Conservation (phyloP, 352 stramenopile genomes). For the Phytophthora vignae region DNA sequence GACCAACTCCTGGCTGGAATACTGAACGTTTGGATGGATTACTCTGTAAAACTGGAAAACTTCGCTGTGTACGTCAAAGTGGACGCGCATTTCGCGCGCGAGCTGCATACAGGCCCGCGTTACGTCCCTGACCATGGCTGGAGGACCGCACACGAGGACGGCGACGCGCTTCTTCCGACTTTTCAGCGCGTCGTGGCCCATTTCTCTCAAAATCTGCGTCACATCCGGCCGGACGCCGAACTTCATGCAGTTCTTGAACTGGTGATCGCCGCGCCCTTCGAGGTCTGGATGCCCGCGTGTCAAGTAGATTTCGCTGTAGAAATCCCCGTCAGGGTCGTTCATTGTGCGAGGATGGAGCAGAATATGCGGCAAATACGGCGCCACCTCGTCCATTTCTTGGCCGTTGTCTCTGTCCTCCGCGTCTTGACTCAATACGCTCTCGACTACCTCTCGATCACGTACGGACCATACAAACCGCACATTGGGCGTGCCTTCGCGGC, state of each 20-base stretch:
- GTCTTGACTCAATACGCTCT: slow-evolving; percentile 17
- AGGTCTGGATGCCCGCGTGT: slow-evolving; percentile 34
- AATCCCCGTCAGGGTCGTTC: slow-evolving; percentile 10
- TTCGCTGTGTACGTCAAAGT: slow-evolving; percentile 41
- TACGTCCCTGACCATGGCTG: slow-evolving; percentile 31
- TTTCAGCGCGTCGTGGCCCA: slow-evolving; percentile 29
- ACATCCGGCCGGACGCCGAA: slow-evolving; percentile 34
- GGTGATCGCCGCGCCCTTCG: slow-evolving; percentile 33
- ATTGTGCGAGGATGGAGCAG: slow-evolving; percentile 7
- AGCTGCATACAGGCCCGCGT: slow-evolving; percentile 16
- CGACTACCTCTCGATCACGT: slow-evolving; percentile 39
- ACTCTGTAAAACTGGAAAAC: slow-evolving; percentile 19
- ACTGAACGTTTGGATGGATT: not conserved
- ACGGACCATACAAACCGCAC: slow-evolving; percentile 48
- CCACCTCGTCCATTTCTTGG: slow-evolving; percentile 17
- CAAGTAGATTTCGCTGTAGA: slow-evolving; percentile 38
- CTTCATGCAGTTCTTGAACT: slow-evolving; percentile 21
- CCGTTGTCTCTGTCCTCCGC: slow-evolving; percentile 1
- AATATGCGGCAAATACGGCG: slow-evolving; percentile 16
- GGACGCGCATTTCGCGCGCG: slow-evolving; percentile 15
- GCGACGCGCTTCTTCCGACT: slow-evolving; percentile 26
- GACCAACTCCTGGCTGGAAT: not conserved
- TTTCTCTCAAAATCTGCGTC: slow-evolving; percentile 9
- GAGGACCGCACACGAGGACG: slow-evolving; percentile 40
- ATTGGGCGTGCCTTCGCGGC: slow-evolving; percentile 22